Base-by-base conservation (phyloP, 1,284 basidiomycete genomes). In the Moniliophthora roreri region DNA sequence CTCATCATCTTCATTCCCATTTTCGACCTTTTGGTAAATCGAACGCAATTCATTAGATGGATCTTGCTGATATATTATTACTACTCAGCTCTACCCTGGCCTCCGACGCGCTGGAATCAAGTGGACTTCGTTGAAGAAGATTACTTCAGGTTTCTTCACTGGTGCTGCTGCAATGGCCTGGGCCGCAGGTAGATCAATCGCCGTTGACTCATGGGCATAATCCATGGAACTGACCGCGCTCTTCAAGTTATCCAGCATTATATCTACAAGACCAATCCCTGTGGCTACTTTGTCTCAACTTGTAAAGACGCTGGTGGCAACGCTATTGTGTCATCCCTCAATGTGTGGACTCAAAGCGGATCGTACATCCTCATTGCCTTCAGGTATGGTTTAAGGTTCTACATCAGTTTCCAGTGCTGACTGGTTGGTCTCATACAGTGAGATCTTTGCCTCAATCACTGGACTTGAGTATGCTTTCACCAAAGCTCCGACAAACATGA, bases 381-480 rank as follows among this genome's bases (percentile, higher is more conserved):
- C 13, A 13, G 8, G 11, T 8, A 46, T 6, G 23, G 7, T 28
- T 50, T 16, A 24, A 10, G 21, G 10, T 13, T 16, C 34, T 36
- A 39, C 15, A 36, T 13, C 20, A 48, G 13, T 7, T 15, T 44
- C 11, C 34, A 76, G 74, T 21, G 28, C 11, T 32, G 89, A 87
- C 65, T 68, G 89, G 52, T 70, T 90, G 36, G 77, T 90, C 60
- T 85, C 85, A 4, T 75, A 87, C 62, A 83, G 80, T 62, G 85
- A 91, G 73, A 91, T 95, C 65, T 80, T 95, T 51, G 90, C 91
- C 0, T 90, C 87, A 6, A 91, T 95, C 70, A 93, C 91, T 0
- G 85, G 86, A 7, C 75, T 89, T 58, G 93, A 95, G 69, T 93
- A 93, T 66, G 93, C 91, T n/a, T 93, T 90, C 75, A 91, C 88